A percentile compares a stretch with the other conserved stretches of the same genome.
Evolutionary conservation across 164 flowering plant genomes (phyloP).

Genomic region (Stephania cephalantha): DNA sequence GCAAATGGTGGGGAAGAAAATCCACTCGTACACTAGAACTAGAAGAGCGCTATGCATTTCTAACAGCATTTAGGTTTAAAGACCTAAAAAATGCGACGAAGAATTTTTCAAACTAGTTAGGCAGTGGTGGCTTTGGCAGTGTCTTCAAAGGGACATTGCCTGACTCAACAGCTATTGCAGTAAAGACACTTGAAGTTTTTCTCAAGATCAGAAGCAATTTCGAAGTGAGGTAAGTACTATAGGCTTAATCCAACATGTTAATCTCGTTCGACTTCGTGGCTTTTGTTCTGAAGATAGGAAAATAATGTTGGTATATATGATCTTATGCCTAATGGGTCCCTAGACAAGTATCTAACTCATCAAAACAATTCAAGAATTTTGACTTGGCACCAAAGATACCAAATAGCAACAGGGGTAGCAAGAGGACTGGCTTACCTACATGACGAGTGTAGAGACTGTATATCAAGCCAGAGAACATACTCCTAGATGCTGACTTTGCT

Average conservation of each 20-base stretch:
- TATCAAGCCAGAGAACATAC: conserved; percentile 36
- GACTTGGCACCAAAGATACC: too few species aligned
- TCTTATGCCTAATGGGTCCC: too few species aligned
- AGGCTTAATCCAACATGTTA: conserved; percentile 56
- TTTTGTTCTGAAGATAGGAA: conserved; percentile 41
- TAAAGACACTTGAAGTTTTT: not conserved
- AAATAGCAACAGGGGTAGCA: too few species aligned
- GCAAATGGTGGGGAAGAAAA: conserved; percentile 5
- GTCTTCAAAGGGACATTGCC: conserved; percentile 14
- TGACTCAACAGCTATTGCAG: conserved; percentile 10
- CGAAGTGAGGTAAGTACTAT: conserved; percentile 64
- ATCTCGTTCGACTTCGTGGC: conserved; percentile 51
- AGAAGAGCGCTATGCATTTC: conserved; percentile 23
- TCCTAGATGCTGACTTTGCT: conserved; percentile 26
- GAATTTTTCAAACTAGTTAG: conserved; percentile 43
- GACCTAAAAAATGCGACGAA: conserved; percentile 38
- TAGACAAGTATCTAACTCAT: too few species aligned
- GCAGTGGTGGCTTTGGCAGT: conserved; percentile 48
- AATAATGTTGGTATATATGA: conserved; percentile 28
- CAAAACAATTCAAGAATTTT: too few species aligned
- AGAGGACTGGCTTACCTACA: too few species aligned
- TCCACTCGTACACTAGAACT: too few species aligned
- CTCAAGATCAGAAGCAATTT: conserved; percentile 13
- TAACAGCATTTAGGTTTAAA: conserved; percentile 32
- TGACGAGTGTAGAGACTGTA: not conserved